phyloP scores from a whole-genome alignment of 2,329 filamentous ascomycete genomes.

The Diaporthe sp. region DNA sequence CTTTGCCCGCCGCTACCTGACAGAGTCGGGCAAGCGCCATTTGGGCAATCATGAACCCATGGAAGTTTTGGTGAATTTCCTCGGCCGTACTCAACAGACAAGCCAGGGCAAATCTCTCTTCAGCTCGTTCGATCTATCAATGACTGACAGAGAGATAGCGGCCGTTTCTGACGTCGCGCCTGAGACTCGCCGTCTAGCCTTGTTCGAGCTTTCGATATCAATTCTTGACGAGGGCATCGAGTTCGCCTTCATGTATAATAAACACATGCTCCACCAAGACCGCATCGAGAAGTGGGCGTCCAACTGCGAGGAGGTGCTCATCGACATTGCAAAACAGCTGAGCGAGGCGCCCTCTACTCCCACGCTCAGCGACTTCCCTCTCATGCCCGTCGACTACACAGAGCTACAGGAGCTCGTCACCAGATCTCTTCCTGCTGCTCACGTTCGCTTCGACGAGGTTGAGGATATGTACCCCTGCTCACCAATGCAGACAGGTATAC shows the following conservation, averaged over 20 bases:
- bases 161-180: neutral
- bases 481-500: constrained; percentile 45
- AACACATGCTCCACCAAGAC: constrained; percentile 10
- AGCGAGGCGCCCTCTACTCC: constrained; percentile 38
- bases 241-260: constrained; percentile 2
- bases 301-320: neutral
- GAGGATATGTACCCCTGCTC: constrained; percentile 46
- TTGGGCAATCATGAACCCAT: neutral
- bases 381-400: constrained; percentile 43
- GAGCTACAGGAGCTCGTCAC: constrained; percentile 41
- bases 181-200: constrained; percentile 8
- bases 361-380: constrained; percentile 46
- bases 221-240: neutral
- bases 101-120: neutral
- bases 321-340: neutral
- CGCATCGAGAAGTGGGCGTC: neutral
- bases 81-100: constrained; percentile 18
- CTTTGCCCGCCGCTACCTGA: constrained; percentile 13
- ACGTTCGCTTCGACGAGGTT: constrained; percentile 42
- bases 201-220: constrained; percentile 10
- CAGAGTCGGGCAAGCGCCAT: neutral
- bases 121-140: neutral
- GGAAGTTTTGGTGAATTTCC: constrained; percentile 4
- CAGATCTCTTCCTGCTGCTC: constrained; percentile 34
- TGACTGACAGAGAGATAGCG: neutral